Evolutionary conservation across 441 rosid genomes (phyloP).

Genomic region (Viola pubescens): DNA sequence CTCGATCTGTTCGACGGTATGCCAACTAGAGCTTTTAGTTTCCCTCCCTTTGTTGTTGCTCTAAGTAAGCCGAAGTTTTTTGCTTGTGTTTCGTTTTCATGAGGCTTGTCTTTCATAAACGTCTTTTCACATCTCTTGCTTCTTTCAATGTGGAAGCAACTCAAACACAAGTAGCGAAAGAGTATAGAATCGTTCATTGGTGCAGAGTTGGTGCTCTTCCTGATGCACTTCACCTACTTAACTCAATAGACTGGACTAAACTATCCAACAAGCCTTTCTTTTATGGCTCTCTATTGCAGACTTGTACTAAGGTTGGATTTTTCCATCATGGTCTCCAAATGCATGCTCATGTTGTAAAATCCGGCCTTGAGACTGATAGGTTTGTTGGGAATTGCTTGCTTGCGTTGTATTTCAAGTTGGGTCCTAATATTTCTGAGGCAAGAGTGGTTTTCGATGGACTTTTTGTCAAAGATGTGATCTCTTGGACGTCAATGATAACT

Average conservation of each 20-base stretch:
- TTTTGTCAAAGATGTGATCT: constrained; percentile 49
- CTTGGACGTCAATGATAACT: constrained; percentile 80
- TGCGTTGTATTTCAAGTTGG: constrained; percentile 61
- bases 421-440: constrained; percentile 43
- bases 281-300: constrained; percentile 60
- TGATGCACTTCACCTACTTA: constrained; percentile 46
- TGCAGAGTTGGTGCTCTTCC: constrained; percentile 44
- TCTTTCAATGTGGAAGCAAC: constrained; percentile 12
- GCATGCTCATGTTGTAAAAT: constrained; percentile 61
- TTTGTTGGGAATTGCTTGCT: constrained; percentile 76
- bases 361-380: constrained; percentile 59
- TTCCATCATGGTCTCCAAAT: constrained; percentile 58
- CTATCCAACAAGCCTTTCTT: constrained; percentile 41
- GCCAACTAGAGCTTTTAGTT: not conserved
- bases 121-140: constrained; percentile 28
- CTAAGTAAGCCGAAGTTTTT: too few species aligned
- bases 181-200: constrained; percentile 30
- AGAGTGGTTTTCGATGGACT: constrained; percentile 52
- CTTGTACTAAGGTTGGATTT: constrained; percentile 42
- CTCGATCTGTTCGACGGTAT: not conserved
- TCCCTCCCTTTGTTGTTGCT: not conserved
- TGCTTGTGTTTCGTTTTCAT: constrained; percentile 13
- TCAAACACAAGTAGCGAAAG: constrained; percentile 17
- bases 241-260: constrained; percentile 25
- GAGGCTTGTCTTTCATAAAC: constrained; percentile 31